These are phyloP conservation scores for Candida methanosorbosa DNA, from an alignment of 805 yeast species.

Conservation along the genomic window DNA sequence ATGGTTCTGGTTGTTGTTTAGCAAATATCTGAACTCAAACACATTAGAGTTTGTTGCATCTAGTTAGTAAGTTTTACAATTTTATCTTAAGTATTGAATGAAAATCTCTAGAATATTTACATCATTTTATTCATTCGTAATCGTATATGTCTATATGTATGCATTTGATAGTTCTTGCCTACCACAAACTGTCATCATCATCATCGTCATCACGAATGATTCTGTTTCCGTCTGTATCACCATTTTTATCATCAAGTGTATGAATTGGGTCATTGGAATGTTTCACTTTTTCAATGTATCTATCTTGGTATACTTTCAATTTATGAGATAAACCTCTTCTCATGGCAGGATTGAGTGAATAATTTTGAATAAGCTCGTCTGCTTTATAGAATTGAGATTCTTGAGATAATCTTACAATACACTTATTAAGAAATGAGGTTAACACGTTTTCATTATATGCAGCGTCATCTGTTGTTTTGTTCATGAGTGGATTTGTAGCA, in stretches of 20 bases:
- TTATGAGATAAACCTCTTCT: conserved; percentile 7
- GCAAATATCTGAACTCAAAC: conserved; percentile 73
- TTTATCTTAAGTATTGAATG: no score
- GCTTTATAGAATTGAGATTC: conserved; percentile 18
- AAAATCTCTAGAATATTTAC: no score
- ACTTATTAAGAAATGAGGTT: conserved; percentile 13
- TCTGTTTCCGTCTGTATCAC: conserved; percentile 4
- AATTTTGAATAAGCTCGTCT: conserved; percentile 17
- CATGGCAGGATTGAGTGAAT: conserved; percentile 15
- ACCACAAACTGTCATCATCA: conserved; percentile 20
- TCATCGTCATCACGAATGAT: conserved; percentile 7
- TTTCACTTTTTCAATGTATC: conserved; percentile 10
- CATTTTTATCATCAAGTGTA: no score
- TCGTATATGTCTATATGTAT: no score
- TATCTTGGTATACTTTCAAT: conserved; percentile 9
- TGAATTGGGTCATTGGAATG: no score
- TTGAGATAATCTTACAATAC: conserved; percentile 12
- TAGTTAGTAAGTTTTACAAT: no score
- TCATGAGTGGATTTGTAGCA: conserved; percentile 4
- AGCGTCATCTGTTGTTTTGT: conserved; percentile 9
- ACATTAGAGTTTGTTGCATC: conserved; percentile 35
- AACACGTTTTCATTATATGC: conserved; percentile 12
- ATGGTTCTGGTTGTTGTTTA: conserved; percentile 73
- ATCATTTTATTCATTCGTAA: no score
- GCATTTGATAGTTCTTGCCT: no score